Conservation (phyloP, 208 protist species). For the Naegleria lovaniensis region DNA sequence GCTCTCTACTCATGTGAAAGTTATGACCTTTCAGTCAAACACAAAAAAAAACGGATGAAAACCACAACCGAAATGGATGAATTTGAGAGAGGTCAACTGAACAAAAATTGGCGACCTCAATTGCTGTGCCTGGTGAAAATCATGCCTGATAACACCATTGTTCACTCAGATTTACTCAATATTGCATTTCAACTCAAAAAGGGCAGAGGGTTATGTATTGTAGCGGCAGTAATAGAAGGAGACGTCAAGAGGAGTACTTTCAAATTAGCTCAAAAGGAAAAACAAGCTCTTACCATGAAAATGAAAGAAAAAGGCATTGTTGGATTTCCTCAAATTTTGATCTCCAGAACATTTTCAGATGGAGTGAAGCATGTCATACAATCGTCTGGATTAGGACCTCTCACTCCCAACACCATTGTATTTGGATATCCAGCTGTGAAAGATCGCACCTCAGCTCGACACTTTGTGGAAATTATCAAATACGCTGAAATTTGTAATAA, state of each 20-base stretch:
- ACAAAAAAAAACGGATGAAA: background rate
- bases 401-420: slow-evolving; percentile 41
- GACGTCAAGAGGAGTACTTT: background rate
- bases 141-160: background rate
- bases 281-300: background rate
- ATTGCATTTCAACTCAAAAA: slow-evolving; percentile 23
- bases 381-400: slow-evolving; percentile 33
- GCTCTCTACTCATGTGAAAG: background rate
- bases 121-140: slow-evolving; percentile 36
- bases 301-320: slow-evolving; percentile 26
- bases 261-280: background rate
- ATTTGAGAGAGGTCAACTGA: too few species aligned
- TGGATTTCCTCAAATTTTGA: slow-evolving; percentile 39
- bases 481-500: background rate
- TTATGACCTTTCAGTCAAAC: background rate
- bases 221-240: slow-evolving; percentile 12
- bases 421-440: slow-evolving; percentile 31
- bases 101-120: slow-evolving; percentile 46
- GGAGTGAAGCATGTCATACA: slow-evolving; percentile 30
- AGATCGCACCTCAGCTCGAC: background rate
- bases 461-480: slow-evolving; percentile 27
- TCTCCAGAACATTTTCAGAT: background rate
- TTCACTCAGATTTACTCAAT: slow-evolving; percentile 16
- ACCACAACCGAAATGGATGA: too few species aligned
- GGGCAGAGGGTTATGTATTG: slow-evolving; percentile 25